These are phyloP conservation scores for Clitocybe nebularis DNA, from an alignment of 1,284 basidiomycete species.

Conservation along the genomic window DNA sequence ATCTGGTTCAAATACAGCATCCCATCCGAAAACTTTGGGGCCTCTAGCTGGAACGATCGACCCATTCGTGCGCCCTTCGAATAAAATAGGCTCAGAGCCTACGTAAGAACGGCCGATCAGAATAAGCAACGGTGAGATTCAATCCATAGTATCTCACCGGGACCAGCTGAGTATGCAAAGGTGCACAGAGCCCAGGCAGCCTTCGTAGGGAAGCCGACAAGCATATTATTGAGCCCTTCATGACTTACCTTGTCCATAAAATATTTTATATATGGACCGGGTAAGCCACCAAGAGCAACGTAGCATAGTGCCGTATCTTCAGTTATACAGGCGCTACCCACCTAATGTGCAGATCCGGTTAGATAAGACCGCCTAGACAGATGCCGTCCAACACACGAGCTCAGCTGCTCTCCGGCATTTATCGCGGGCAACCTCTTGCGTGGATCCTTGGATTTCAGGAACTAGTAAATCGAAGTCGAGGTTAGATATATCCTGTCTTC, in stretches of 20 bases:
- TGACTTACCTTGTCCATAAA: conserved; percentile 82
- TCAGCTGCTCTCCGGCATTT: conserved; percentile 88
- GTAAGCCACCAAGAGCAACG: conserved; percentile 84
- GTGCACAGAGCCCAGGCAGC: conserved; percentile 91
- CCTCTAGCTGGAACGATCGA: conserved; percentile 86
- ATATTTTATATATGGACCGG: conserved; percentile 96
- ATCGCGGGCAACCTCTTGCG: conserved; percentile 84
- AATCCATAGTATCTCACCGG: conserved; percentile 35
- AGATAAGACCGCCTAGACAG: conserved; percentile 3
- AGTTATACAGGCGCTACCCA: conserved; percentile 87
- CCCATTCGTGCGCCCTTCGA: conserved; percentile 90
- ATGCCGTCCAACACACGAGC: conserved; percentile 41
- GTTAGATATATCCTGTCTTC: neutral
- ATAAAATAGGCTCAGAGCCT: conserved; percentile 74
- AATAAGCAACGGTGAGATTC: neutral
- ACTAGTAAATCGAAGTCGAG: conserved; percentile 42
- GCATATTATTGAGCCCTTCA: conserved; percentile 84
- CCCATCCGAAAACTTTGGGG: conserved; percentile 81
- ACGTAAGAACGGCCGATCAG: neutral
- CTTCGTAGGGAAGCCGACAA: conserved; percentile 80
- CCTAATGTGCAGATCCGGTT: conserved; percentile 31
- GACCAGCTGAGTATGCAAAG: conserved; percentile 89
- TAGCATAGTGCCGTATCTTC: conserved; percentile 97
- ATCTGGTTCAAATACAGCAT: conserved; percentile 83
- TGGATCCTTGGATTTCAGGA: conserved; percentile 92